Percentiles rank a stretch among this genome's conserved stretches.
Conservation (phyloP, 257 asterid genomes). For the Solanum pimpinellifolium region DNA sequence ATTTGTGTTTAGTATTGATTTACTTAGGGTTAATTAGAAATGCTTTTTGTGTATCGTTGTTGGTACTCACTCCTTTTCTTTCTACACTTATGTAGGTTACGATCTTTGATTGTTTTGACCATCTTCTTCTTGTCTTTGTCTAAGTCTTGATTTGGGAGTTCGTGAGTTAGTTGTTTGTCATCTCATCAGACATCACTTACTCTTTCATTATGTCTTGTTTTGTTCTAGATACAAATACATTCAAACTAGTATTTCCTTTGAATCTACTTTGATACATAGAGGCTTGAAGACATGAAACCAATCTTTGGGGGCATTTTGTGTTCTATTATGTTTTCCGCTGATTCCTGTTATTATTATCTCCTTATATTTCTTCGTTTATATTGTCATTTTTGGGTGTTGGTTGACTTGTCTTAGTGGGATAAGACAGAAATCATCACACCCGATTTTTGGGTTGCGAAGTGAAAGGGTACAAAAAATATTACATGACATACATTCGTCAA, state of each 20-base stretch:
- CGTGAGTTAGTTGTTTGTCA: background rate
- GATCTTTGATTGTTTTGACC: background rate
- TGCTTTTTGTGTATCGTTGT: background rate
- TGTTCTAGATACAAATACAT: background rate
- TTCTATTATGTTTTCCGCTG: background rate
- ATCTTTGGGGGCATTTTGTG: background rate
- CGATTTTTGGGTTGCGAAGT: background rate
- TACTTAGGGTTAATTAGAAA: background rate
- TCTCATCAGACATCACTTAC: background rate
- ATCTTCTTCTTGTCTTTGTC: background rate
- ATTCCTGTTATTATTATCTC: background rate
- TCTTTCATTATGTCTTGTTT: background rate
- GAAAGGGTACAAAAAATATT: background rate
- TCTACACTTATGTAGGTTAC: background rate
- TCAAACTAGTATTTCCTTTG: background rate
- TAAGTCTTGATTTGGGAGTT: background rate
- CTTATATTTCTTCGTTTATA: background rate
- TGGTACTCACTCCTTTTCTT: background rate
- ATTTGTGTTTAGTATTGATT: background rate
- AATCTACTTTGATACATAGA: background rate
- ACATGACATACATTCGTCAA: background rate
- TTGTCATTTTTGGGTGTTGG: background rate
- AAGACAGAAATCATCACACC: background rate
- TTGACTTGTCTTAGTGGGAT: background rate
- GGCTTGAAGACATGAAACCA: background rate